Evolutionary conservation across 2,329 filamentous ascomycete genomes (phyloP), one percentile per base, ranked within the genome.

Genomic region (Colletotrichum navitas): DNA sequence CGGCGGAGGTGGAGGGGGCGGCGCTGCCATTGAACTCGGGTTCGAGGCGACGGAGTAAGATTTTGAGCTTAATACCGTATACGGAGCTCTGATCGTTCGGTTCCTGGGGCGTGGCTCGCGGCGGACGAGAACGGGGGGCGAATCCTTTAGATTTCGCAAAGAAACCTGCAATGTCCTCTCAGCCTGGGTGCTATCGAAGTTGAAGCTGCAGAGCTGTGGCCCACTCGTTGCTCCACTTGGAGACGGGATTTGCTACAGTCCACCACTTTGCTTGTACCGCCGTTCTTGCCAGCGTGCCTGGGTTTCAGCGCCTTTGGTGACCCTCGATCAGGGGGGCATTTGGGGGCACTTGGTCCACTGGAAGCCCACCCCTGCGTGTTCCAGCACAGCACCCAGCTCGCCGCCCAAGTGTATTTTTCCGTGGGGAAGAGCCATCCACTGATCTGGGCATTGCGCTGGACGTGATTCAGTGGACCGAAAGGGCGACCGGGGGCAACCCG

Each of bases 1-100:
- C 16, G 81, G 81, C 55, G 83, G 84, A 51, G 83, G 81, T 29
- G 84, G 78, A 43, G 81, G 81, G 52, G 54, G 54, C 21, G 79
- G 76, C 71, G 76, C 78, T 71, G 80, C 75, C 77, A 78, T 80
- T 61, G 56, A 34, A 67, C 26, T 43, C n/a, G 66, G 2, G 10
- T 29, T 39, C 3, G 8, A 14, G 5, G 55, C 41, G 3, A 4
- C 7, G 36, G n/a, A 26, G 39, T 61, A 8, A n/a, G 21, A 6
- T 21, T 41, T 21, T 39, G 24, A 47, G 43, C n/a, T 49, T 5
- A 3, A 36, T 24, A 11, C 16, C 11, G 59, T 36, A 24, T 1
- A 16, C 7, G 21, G 8, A 24, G 21, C 32, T 36, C 29, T 16
- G 4, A 5, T 43, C 14, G 24, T 41, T 39, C 7, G 47, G 5